These are phyloP conservation scores for Aspergillus uvarum DNA, from an alignment of 2,329 filamentous ascomycete genomes.

Conservation along the genomic window DNA sequence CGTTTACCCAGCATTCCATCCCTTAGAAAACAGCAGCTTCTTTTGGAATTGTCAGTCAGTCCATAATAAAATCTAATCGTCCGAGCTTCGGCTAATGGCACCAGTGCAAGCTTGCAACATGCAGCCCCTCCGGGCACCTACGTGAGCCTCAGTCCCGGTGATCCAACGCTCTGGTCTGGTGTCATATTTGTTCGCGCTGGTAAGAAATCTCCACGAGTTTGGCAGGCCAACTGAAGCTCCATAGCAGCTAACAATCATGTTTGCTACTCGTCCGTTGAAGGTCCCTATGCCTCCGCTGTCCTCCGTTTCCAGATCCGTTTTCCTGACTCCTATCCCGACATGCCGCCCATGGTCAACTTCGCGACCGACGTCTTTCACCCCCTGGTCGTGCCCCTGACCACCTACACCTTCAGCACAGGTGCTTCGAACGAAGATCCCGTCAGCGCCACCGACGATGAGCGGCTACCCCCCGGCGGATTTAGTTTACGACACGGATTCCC, in stretches of 20 bases:
- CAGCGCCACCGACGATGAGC: conserved; percentile 78
- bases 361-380: conserved; percentile 93
- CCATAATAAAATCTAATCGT: not conserved
- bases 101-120: conserved; percentile 74
- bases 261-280: conserved; percentile 46
- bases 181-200: conserved; percentile 88
- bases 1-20: conserved; percentile 4
- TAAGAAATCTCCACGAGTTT: conserved; percentile 39
- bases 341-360: conserved; percentile 84
- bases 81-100: not conserved
- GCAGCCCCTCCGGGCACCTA: conserved; percentile 84
- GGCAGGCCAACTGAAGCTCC: not conserved
- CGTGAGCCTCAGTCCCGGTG: conserved; percentile 76
- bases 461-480: conserved; percentile 84
- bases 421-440: conserved; percentile 73
- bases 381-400: conserved; percentile 87
- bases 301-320: conserved; percentile 90
- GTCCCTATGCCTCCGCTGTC: conserved; percentile 83
- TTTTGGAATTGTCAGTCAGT: conserved; percentile 72
- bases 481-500: conserved; percentile 89
- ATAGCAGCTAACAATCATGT: not conserved
- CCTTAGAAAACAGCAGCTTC: conserved; percentile 64
- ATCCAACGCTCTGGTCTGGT: conserved; percentile 82
- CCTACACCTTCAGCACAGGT: conserved; percentile 85
- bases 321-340: conserved; percentile 71